Base-by-base conservation (phyloP, 176 grass and related monocot species). In the Hsuehochloa calcarea region DNA sequence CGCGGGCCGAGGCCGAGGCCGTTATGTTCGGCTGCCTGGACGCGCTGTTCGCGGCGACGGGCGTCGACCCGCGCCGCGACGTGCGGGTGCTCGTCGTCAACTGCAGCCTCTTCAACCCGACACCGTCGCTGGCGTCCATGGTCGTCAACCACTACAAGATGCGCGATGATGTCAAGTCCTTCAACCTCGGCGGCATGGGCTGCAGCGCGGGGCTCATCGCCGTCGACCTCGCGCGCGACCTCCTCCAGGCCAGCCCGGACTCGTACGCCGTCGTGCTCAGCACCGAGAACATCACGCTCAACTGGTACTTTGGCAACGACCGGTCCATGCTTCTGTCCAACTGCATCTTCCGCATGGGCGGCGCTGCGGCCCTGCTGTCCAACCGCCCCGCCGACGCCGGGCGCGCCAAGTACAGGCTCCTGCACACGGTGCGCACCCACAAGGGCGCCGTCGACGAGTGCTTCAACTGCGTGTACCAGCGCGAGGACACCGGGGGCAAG, bases 341-440 rank as follows among this genome's bases (percentile, higher is more conserved):
- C 79, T 96, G 94, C 71, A 90, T 96, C 82, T 96, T 96, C 72
- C 91, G 91, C 63, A 96, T 93, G 94, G 94, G 94, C 35, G 86
- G 88, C 22, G 93, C 93, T 0, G 89, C 93, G 1, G 29, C 88
- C 29, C 87, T 96, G 34, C 80, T 96, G 6, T 96, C 93, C 0
- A 96, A 87, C 88, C 78, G 79, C 27, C 68, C 81, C 35, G 74
- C 71, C 1, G 93, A 96, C 49, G 79, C 72, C 19, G n/a, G 67
- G 26, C 86, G 86, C 0, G 82, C 93, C 65, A 96, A 96, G 75
- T 96, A 96, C 45, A 80, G 72, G 40, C 87, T 96, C 5, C 80
- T 87, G 0, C 93, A 93, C 86, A 83, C 91, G 12, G 90, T 95
- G 54, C 90, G 93, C 52, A 95, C 93, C 0, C 93, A 93, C 88